phyloP scores from a whole-genome alignment of 2,329 filamentous ascomycete genomes.

The Pseudogymnoascus sp. region DNA sequence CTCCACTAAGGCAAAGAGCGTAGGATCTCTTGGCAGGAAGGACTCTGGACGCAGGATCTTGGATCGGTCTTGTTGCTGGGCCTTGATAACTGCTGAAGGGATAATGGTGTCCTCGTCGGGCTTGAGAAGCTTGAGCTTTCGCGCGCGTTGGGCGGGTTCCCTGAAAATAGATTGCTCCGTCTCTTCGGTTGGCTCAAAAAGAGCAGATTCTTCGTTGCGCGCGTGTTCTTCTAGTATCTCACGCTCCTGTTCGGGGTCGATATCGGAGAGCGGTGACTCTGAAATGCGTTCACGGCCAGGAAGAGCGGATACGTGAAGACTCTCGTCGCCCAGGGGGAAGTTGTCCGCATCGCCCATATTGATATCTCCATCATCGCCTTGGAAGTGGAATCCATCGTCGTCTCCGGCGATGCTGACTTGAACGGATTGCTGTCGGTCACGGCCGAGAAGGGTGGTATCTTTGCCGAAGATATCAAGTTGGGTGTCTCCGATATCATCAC shows the following conservation, averaged over 20 bases:
- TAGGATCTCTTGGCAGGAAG: conserved; percentile 80
- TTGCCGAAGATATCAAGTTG: conserved; percentile 53
- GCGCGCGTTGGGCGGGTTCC: conserved; percentile 65
- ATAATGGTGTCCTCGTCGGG: conserved; percentile 78
- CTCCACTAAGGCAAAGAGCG: conserved; percentile 79
- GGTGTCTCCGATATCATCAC: conserved; percentile 56
- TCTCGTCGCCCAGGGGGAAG: conserved; percentile 54
- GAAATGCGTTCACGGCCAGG: conserved; percentile 52
- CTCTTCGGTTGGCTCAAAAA: conserved; percentile 52
- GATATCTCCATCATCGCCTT: conserved; percentile 55
- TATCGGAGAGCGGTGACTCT: conserved; percentile 63
- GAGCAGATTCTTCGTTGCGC: conserved; percentile 41
- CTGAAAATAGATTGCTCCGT: conserved; percentile 53
- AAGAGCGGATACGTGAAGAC: conserved; percentile 44
- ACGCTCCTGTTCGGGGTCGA: conserved; percentile 55
- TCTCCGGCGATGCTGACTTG: conserved; percentile 42
- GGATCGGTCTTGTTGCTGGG: conserved; percentile 77
- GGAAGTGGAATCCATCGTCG: conserved; percentile 50
- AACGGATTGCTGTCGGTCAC: conserved; percentile 48
- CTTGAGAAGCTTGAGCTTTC: conserved; percentile 73
- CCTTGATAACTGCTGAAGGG: conserved; percentile 69
- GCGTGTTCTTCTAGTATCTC: conserved; percentile 48
- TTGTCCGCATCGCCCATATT: conserved; percentile 51
- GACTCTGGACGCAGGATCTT: conserved; percentile 77
- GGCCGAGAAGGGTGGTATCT: conserved; percentile 38